Evolutionary conservation across 2,329 filamentous ascomycete species (phyloP), one percentile per base, ranked within the genome.

Genomic region (Fusarium falciforme): DNA sequence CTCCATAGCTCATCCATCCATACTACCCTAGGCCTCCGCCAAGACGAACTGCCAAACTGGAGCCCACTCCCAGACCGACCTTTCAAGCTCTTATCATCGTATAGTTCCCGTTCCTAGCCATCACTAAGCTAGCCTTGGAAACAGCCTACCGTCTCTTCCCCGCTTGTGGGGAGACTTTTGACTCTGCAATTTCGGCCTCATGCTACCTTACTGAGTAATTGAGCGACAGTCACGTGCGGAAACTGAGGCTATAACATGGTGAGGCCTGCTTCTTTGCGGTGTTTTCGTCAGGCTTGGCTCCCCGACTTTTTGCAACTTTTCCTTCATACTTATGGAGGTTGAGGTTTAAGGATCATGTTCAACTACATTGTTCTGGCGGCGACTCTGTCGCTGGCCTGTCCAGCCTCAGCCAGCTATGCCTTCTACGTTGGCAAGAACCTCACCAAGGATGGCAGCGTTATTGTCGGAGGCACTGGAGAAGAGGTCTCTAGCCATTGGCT

Each of bases 401-500:
- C 76, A 0, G 72, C 60, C 5, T 58, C 67, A 16, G 75, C 75
- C 16, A 86, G 85, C 78, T 86, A 86, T 75, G 84, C 83, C 16
- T 86, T 86, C 76, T 87, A 86, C 61, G 84, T 87, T 20, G 85
- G 85, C 68, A 85, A 85, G 68, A 79, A 82, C 42, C 82, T 87
- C 68, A 86, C 85, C 0, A 77, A 80, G 16, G 81, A 84, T 68
- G 84, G 83, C 33, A 82, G 80, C 38, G 84, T 86, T 29, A 79
- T 86, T 49, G 77, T 86, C 22, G 85, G 84, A 68, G 84, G 85
- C 25, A 86, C 84, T 5, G 85, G 85, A 52, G 85, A 87, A 68
- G 84, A 87, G 71, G 84, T 86, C 0, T 87, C 85, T 0, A 84
- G 82, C 10, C 85, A 86, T 67, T 86, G 84, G 84, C 83, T 86